Evolutionary conservation across 2,329 filamentous ascomycete species (phyloP).

Genomic region (Samsoniella hepiali): DNA sequence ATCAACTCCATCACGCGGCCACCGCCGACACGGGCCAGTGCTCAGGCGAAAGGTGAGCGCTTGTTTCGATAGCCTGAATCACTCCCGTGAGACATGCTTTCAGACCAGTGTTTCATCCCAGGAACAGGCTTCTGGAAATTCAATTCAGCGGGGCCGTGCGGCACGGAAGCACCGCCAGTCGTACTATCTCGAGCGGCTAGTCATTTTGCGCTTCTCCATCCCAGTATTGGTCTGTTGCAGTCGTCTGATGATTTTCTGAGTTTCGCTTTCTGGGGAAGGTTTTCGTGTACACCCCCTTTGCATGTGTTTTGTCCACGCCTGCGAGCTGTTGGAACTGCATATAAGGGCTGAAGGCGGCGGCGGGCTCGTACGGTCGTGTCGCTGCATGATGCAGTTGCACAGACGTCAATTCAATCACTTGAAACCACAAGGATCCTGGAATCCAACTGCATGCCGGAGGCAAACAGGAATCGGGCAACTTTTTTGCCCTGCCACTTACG

Average conservation of each 20-base stretch:
- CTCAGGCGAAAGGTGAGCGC: not conserved
- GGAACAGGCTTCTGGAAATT: not conserved
- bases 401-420: not conserved
- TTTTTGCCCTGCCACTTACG: not conserved
- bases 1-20: not conserved
- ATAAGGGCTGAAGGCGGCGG: not conserved
- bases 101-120: slow-evolving; percentile 6
- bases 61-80: slow-evolving; percentile 5
- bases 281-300: not conserved
- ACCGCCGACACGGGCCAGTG: not conserved
- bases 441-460: not conserved
- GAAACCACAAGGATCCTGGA: not conserved
- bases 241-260: not conserved
- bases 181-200: too few relatives aligned
- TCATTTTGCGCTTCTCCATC: not conserved
- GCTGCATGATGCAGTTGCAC: slow-evolving; percentile 6
- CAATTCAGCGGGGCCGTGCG: not conserved
- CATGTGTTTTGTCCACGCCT: not conserved
- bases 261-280: not conserved
- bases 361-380: slow-evolving; percentile 1
- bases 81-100: not conserved
- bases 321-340: not conserved
- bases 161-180: too few relatives aligned
- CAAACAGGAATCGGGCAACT: not conserved
- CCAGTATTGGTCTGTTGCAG: not conserved